A percentile compares a stretch with the other conserved stretches of the same genome.
Conservation (phyloP, 2,329 filamentous ascomycete species). For the Raffaelea albimanens region DNA sequence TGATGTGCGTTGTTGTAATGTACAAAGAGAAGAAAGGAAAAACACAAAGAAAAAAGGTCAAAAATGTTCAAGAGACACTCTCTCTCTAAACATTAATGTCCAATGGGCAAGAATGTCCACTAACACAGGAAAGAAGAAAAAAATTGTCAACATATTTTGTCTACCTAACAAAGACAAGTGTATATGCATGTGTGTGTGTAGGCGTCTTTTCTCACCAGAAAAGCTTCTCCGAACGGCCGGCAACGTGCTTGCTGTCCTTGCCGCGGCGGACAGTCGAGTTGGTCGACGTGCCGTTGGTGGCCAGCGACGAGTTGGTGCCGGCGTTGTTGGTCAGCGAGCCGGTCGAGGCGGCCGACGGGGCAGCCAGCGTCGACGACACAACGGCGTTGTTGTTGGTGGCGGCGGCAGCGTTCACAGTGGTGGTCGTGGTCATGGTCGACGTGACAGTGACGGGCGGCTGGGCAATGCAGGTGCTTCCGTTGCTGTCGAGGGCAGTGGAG, state of each 20-base stretch:
- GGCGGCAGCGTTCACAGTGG: background rate
- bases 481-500: too few relatives aligned
- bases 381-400: background rate
- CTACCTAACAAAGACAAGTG: too few relatives aligned
- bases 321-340: background rate
- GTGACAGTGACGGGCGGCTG: background rate
- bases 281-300: background rate
- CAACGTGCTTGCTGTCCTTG: background rate
- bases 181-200: background rate
- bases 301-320: background rate
- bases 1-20: background rate
- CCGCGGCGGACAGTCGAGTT: background rate
- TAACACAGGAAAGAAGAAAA: background rate
- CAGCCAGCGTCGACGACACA: background rate
- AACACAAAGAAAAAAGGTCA: background rate
- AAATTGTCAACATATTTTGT: too few relatives aligned
- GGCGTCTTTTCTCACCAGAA: background rate
- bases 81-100: too few relatives aligned
- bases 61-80: too few relatives aligned
- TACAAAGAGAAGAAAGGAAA: background rate
- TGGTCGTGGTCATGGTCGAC: background rate
- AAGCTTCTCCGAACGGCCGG: background rate
- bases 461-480: too few relatives aligned
- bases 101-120: too few relatives aligned
- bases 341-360: background rate